Evolutionary conservation across 371 early-diverging fungal species (phyloP), one percentile per base, ranked within the genome.

Genomic region (Catenaria anguillulae): DNA sequence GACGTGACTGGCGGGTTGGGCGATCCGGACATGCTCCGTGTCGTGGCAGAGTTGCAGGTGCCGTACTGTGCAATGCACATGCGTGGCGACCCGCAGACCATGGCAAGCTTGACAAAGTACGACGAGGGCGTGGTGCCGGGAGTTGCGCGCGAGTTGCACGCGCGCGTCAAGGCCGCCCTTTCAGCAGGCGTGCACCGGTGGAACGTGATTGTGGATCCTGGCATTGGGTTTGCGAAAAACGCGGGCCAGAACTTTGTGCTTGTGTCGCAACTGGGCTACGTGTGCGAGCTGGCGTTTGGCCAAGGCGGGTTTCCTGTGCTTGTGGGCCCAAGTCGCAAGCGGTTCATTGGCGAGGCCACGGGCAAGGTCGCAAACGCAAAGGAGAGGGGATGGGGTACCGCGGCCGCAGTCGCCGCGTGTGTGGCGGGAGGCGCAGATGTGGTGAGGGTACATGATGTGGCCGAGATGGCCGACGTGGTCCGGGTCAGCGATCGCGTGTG

Each of bases 41-140:
- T 83, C 23, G 85, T 90, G 76, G 90, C 92, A 4, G 75, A 84
- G 62, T 67, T 72, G 65, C 77, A 84, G 56, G 86, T 87, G 4
- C 98, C 98, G n/a, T 82, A 88, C 2, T 86, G 90, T 60, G 68
- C 95, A 66, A 96, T 95, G 95, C 97, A 97, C 66, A 93, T 92
- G 93, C 86, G 95, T 24, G 97, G 97, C 24, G 83, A 78, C 63
- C 85, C 94, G 24, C 80, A 83, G 65, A 93, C 93, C 15, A 98
- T 97, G 97, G 75, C 74, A 68, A 64, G 67, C 10, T 68, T 84
- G 60, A 85, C 84, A 55, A 75, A 87, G 62, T 95, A 95, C 70
- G 77, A 74, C 33, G 63, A 72, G 78, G 84, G 86, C 66, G 86
- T 93, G 0, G 74, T 95, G 10, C 71, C 70, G 4, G 86, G 78